A percentile compares a stretch with the other conserved stretches of the same genome.
phyloP scores from a whole-genome alignment of 177 flowering plant species.

The Vitis hybrid region DNA sequence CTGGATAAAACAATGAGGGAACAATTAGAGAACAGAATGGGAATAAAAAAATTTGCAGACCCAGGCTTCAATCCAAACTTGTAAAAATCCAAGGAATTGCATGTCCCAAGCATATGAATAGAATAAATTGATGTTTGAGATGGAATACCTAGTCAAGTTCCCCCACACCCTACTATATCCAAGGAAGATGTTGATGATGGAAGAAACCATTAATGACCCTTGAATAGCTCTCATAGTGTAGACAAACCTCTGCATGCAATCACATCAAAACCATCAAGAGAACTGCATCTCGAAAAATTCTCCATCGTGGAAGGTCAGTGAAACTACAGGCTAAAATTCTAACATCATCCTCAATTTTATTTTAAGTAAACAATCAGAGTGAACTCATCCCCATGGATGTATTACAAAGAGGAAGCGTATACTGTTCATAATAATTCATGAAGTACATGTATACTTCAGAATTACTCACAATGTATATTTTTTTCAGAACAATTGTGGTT shows the following conservation, averaged over 20 bases:
- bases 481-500: too few species aligned
- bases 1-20: conserved; percentile 30
- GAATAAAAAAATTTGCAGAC: not conserved
- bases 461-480: too few species aligned
- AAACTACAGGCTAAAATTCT: too few species aligned
- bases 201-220: conserved; percentile 85
- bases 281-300: not conserved
- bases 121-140: not conserved
- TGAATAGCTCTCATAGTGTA: conserved; percentile 84
- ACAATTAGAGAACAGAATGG: conserved; percentile 3
- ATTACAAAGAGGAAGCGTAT: too few species aligned
- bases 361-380: too few species aligned
- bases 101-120: not conserved
- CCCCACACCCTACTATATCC: conserved; percentile 84
- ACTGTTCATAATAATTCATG: too few species aligned
- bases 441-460: too few species aligned
- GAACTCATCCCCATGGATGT: too few species aligned
- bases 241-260: conserved; percentile 68
- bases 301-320: too few species aligned
- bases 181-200: conserved; percentile 70
- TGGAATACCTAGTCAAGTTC: conserved; percentile 55
- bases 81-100: not conserved
- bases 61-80: not conserved
- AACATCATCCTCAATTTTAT: too few species aligned
- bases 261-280: conserved; percentile 1